phyloP scores from a whole-genome alignment of 129 eudicot species.

The Dittrichia graveolens region DNA sequence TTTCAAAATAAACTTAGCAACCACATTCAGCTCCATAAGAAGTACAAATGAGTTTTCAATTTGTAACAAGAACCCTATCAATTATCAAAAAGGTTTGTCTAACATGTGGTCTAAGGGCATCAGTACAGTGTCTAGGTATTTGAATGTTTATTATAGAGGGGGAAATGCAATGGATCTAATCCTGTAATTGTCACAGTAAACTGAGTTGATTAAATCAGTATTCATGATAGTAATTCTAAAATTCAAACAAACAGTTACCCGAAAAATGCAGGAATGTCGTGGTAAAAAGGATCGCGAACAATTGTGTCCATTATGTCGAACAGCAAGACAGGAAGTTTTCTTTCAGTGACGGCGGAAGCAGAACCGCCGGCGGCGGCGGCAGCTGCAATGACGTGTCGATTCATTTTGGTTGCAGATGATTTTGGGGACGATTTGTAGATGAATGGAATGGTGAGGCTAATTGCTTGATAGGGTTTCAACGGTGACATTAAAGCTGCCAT shows the following conservation, averaged over 20 bases:
- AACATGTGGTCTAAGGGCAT: too few species aligned
- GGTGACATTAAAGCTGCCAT: conserved; percentile 38
- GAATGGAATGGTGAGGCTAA: conserved; percentile 16
- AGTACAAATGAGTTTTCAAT: not conserved
- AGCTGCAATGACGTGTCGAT: conserved; percentile 1
- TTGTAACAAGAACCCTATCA: not conserved
- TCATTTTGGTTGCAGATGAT: conserved; percentile 29
- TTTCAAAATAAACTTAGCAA: not conserved
- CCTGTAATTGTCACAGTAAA: not conserved
- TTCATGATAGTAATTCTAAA: not conserved
- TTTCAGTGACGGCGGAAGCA: not conserved
- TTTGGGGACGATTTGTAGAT: conserved; percentile 31
- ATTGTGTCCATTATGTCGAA: conserved; percentile 93
- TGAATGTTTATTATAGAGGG: not conserved
- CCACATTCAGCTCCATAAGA: not conserved
- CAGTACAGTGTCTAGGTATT: not conserved
- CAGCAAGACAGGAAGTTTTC: conserved; percentile 72
- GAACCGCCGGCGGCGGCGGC: not conserved
- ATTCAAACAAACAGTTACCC: conserved; percentile 42
- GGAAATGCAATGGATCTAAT: not conserved
- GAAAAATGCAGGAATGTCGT: conserved; percentile 77
- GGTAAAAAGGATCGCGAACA: conserved; percentile 89
- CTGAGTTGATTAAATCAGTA: conserved; percentile 2
- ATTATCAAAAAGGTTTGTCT: not conserved
- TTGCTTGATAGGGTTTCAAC: conserved; percentile 33